Base-by-base conservation (phyloP, 2,329 filamentous ascomycete species). In the Graphium sp. region DNA sequence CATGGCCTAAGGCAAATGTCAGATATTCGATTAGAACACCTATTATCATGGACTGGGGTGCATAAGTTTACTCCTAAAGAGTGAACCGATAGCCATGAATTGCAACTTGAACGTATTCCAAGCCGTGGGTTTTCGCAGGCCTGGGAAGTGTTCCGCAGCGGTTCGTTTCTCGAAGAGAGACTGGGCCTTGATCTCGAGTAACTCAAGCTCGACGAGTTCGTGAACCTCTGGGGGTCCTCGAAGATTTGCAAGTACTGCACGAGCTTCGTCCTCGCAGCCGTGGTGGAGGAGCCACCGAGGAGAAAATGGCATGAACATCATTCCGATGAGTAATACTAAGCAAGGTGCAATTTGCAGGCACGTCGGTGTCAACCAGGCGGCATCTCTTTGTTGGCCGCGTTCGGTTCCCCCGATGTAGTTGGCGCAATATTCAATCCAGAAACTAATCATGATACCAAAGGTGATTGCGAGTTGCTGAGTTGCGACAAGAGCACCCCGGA, bases 131-230 rank as follows among this genome's bases (percentile, higher is more conserved):
- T 73, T 60, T 3, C 60, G 54, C 10, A 79, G 53, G 19, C 74
- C 56, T 1, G 78, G 79, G 46, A 79, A 83, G 15, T 73, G 59
- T 35, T 77, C 72, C 0, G 66, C 64, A 7, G 75, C 59, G 1
- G 68, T 70, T 19, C 71, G 66, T 51, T 84, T 80, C 49, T 87
- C 79, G 38, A 87, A 89, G 12, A 79, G 48, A 0, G 71, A 74
- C 46, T 83, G 75, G 0, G 79, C 77, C 47, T 81, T 80, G 52
- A 87, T 85, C 45, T 87, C 80, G n/a, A 83, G 63, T 43, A 77
- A 83, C 41, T 87, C 81, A 2, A 83, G 58, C 37, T 76, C 65
- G 21, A 85, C 66, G 0, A 81, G 60, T 32, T 80, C 71, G 41
- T 83, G 64, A 36, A 76, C 64, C 11, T 53, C 43, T 0, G 66